Evolutionary conservation across 2,329 filamentous ascomycete species (phyloP), one percentile per base, ranked within the genome.

Genomic region (Penicillium sp.): DNA sequence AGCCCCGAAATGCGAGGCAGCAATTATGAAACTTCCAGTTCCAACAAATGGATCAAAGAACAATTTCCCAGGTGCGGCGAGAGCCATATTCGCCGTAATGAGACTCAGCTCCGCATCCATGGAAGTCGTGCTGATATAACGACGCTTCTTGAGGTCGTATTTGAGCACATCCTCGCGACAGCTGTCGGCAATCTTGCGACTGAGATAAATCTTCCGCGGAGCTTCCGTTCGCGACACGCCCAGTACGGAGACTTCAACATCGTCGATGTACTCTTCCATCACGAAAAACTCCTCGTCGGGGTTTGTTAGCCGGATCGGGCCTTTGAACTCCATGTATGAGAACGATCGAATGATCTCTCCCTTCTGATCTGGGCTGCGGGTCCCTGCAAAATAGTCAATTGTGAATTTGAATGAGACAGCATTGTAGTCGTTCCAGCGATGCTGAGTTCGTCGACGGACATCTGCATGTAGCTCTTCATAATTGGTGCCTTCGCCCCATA

Each of bases 21-120:
- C 91, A 25, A 99, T 79, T 1, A 91, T 89, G 68, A 99, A 97
- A 51, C 91, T 93, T 5, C 93, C 94, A 0, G 94, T 97, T 5
- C 94, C 94, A 56, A 94, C 91, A 69, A 99, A 99, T 0, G 94
- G 94, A 65, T 99, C 94, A 67, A 93, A 97, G 66, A 96, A 90
- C 2, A 97, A 71, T 69, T 90, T 95, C 0, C 91, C 93, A 0
- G 91, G 89, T 0, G 79, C 87, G 0, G 91, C 91, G 14, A 90
- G 84, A 0, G 90, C 90, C 63, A 99, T 86, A 68, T 97, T 99
- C 1, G 93, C 94, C 0, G 92, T 97, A 22, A 99, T 79, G 1
- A 99, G 82, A 12, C 91, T 90, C 41, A 99, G 81, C 72, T 97
- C 94, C 0, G 93, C 89, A 70, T 99, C 94, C 94, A 99, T 97